phyloP scores from a whole-genome alignment of 225 moss, liverwort and hornwort genomes.

The Straminergon stramineum region DNA sequence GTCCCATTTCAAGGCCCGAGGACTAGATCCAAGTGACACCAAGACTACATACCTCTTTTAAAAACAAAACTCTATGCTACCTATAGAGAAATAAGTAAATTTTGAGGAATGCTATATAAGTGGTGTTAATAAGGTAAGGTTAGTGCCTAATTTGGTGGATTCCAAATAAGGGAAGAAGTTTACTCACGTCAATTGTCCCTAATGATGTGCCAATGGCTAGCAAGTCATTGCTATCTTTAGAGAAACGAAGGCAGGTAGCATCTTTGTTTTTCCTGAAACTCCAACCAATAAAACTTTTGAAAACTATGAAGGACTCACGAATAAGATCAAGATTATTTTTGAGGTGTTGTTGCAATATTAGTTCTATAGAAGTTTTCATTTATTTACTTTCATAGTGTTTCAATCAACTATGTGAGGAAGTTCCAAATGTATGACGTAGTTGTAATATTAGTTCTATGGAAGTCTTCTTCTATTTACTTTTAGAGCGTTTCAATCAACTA shows the following conservation, averaged over 20 bases:
- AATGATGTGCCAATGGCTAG: slow-evolving; percentile 25
- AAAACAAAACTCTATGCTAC: too few relatives aligned
- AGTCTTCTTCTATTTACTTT: not conserved
- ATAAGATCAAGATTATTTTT: not conserved
- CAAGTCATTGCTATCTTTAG: slow-evolving; percentile 21
- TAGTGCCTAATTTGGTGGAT: not conserved
- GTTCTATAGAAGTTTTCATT: not conserved
- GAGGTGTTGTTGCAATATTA: not conserved
- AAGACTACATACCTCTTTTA: not conserved
- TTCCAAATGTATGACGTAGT: not conserved
- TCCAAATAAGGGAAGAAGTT: not conserved
- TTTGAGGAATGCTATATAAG: too few relatives aligned
- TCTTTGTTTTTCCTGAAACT: not conserved
- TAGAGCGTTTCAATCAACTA: not conserved
- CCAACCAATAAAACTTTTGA: not conserved
- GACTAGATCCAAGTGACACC: not conserved
- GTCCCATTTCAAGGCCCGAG: not conserved
- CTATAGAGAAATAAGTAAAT: not conserved
- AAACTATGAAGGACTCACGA: not conserved
- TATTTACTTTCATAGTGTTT: too few relatives aligned
- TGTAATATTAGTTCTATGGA: not conserved
- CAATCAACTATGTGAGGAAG: not conserved
- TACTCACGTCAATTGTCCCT: slow-evolving; percentile 23
- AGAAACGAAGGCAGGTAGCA: slow-evolving; percentile 14
- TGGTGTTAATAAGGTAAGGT: not conserved